Percentiles rank a stretch among this genome's conserved stretches.
Conservation (phyloP, 345 rosid species). For the Bretschneidera sinensis region DNA sequence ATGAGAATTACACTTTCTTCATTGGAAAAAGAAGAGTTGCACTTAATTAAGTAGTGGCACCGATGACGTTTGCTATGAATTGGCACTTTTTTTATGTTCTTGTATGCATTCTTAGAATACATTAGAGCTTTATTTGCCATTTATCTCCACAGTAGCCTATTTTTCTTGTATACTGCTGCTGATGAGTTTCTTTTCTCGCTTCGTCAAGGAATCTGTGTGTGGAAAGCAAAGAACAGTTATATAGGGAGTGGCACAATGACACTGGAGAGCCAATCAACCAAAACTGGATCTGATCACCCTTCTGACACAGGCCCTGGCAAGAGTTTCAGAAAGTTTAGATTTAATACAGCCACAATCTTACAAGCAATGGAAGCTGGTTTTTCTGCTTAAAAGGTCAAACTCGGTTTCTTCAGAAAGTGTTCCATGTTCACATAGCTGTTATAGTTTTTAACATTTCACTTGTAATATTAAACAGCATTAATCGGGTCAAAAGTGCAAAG, state of each 20-base stretch:
- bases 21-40: background rate
- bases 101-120: background rate
- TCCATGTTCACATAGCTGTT: background rate
- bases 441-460: background rate
- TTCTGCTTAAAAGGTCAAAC: constrained; percentile 19
- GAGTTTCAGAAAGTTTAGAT: constrained; percentile 68
- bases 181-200: background rate
- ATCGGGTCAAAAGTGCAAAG: background rate
- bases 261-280: constrained; percentile 44
- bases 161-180: background rate
- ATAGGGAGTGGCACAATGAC: constrained; percentile 44
- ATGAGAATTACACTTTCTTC: background rate
- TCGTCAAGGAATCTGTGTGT: constrained; percentile 52
- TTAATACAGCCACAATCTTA: constrained; percentile 48
- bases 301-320: constrained; percentile 50
- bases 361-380: constrained; percentile 66
- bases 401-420: background rate
- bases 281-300: constrained; percentile 34
- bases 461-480: background rate
- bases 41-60: background rate
- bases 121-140: too few species aligned
- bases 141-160: background rate
- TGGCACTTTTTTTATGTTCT: background rate
- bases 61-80: too few species aligned
- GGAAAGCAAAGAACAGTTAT: constrained; percentile 72